Evolutionary conservation across 1,139 yeast genomes (phyloP), one percentile per base, ranked within the genome.

Genomic region (Blastobotrys buckinghamii): DNA sequence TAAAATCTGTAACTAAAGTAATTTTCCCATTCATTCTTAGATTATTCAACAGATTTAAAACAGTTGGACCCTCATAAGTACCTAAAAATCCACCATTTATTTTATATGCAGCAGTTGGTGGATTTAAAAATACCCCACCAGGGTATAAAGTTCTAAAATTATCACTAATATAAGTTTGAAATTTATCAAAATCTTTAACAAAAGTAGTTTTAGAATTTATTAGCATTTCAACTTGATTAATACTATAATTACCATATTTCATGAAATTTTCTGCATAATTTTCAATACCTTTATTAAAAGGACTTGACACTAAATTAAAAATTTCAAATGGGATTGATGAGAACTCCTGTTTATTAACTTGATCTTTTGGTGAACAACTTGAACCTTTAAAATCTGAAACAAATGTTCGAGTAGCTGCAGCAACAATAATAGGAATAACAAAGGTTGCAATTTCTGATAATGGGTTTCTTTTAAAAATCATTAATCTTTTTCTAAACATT

Each of bases 81-180:
- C 65, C 66, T 36, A 53, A 51, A 17, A 58, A 52, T 8, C 52
- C 56, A 15, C 57, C 53, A 42, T 65, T 59, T n/a, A 63, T 58
- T 20, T 54, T 47, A 41, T 59, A 62, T 0, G 67, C 64, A n/a
- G 64, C 48, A 4, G 59, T 54, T 10, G 61, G 58, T 2, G 59
- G 58, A 7, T 58, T 59, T 30, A 61, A n/a, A 39, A 41, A 65
- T 17, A 64, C 39, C 9, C 69, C 71, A 39, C 71, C 71, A 1
- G 70, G 69, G n/a, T 49, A 45, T 6, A 63, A 48, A 6, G 48
- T 36, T 6, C 58, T 27, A 48, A 51, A 60, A 45, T 64, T 59
- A 2, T 57, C 50, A 6, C 38, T 27, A 22, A 67, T 43, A 13
- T 48, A 53, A 12, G 45, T 44, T 26, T 47, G 36, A 45, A 64